Evolutionary conservation across 2,329 filamentous ascomycete species (phyloP).

Genomic region (Colletotrichum tamarilloi): DNA sequence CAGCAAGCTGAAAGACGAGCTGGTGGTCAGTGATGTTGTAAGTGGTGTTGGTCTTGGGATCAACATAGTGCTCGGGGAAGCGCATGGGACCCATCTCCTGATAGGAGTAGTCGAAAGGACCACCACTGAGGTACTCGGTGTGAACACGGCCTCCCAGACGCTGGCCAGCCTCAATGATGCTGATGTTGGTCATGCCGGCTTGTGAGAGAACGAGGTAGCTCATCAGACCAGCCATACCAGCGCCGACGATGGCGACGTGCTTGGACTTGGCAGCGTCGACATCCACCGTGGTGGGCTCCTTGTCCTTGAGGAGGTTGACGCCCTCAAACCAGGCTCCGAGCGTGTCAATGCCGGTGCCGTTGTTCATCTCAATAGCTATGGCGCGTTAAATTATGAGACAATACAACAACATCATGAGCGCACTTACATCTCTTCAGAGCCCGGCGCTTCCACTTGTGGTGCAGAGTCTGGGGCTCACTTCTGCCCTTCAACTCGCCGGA

Average conservation of each 20-base stretch:
- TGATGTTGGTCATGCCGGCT: constrained; percentile 68
- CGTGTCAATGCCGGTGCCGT: constrained; percentile 58
- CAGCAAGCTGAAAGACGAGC: constrained; percentile 72
- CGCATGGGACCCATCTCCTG: constrained; percentile 76
- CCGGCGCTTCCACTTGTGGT: constrained; percentile 40
- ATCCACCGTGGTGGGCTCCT: constrained; percentile 63
- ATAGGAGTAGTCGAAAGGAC: constrained; percentile 72
- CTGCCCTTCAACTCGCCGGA: constrained; percentile 46
- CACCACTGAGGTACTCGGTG: constrained; percentile 70
- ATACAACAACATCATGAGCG: background rate
- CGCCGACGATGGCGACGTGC: constrained; percentile 72
- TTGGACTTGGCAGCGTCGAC: constrained; percentile 66
- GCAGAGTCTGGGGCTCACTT: constrained; percentile 47
- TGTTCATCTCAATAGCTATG: constrained; percentile 57
- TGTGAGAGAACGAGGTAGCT: constrained; percentile 62
- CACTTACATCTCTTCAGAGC: constrained; percentile 34
- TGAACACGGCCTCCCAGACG: constrained; percentile 73
- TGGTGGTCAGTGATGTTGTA: constrained; percentile 71
- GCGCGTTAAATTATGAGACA: constrained; percentile 38
- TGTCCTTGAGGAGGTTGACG: constrained; percentile 66
- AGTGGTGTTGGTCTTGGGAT: constrained; percentile 65
- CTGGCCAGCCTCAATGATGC: constrained; percentile 70
- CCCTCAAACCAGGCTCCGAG: constrained; percentile 74
- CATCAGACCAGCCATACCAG: constrained; percentile 74
- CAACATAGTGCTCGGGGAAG: constrained; percentile 65